A percentile compares a stretch with the other conserved stretches of the same genome.
Conservation (phyloP, 192 early-diverging fungal genomes). For the Cetraspora pellucida region DNA sequence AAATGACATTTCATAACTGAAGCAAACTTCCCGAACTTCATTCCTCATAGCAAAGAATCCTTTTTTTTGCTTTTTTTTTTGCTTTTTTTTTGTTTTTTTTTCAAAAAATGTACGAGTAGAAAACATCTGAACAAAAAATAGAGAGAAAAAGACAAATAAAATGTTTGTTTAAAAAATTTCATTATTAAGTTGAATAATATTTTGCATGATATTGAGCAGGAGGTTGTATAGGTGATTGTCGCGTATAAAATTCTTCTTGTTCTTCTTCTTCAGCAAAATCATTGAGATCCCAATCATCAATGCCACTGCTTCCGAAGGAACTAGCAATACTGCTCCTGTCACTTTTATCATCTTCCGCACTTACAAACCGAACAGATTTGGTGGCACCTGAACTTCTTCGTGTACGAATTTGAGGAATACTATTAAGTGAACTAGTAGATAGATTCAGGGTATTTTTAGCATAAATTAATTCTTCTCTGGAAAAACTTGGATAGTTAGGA, state of each 20-base stretch:
- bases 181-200: no score
- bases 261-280: background rate
- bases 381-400: background rate
- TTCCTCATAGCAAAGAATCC: no score
- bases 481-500: background rate
- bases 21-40: no score
- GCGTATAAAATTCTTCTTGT: background rate
- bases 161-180: no score
- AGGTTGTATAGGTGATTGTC: no score
- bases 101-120: no score
- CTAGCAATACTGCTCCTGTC: background rate
- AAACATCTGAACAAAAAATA: no score
- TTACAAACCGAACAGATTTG: background rate
- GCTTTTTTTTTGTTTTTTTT: no score
- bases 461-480: background rate
- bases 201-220: no score
- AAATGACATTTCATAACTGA: no score
- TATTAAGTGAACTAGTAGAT: background rate
- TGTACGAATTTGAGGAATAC: background rate
- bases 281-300: background rate
- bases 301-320: background rate
- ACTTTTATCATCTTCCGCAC: background rate
- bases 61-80: no score
- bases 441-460: background rate
- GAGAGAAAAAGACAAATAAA: no score